Evolutionary conservation across 2,329 filamentous ascomycete species (phyloP).

Genomic region (Scedosporium apiospermum): DNA sequence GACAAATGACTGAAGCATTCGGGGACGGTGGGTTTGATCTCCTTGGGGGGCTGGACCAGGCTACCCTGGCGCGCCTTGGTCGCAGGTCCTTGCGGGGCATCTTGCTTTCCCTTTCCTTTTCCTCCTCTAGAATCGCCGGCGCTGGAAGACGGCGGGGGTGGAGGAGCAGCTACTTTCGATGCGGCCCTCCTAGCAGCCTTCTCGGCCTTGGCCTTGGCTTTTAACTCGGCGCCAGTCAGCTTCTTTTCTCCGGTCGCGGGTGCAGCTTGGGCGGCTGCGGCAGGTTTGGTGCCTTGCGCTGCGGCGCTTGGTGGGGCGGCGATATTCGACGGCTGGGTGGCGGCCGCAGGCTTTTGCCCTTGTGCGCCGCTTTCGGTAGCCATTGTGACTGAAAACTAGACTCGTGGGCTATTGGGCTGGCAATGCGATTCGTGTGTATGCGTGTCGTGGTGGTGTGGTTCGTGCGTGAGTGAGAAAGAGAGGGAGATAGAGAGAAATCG

Average conservation of each 20-base stretch:
- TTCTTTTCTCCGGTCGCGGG: slow-evolving; percentile 35
- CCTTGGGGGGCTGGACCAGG: slow-evolving; percentile 28
- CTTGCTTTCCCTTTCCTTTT: slow-evolving; percentile 38
- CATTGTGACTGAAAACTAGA: not conserved
- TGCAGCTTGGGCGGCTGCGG: not conserved
- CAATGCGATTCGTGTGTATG: not conserved
- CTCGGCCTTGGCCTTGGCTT: slow-evolving; percentile 83
- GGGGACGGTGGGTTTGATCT: slow-evolving; percentile 50
- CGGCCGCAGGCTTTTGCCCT: not conserved
- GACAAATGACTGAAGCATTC: slow-evolving; percentile 78
- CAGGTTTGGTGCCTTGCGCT: not conserved
- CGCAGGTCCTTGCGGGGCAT: slow-evolving; percentile 20
- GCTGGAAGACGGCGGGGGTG: slow-evolving; percentile 25
- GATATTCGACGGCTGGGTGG: not conserved
- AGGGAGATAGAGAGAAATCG: too few relatives aligned
- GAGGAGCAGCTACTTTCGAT: slow-evolving; percentile 47
- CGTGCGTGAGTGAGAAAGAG: not conserved
- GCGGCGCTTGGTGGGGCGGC: not conserved
- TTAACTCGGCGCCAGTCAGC: slow-evolving; percentile 68
- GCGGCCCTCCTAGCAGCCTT: slow-evolving; percentile 78
- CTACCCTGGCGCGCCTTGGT: slow-evolving; percentile 13
- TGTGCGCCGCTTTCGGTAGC: not conserved
- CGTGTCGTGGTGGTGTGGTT: not conserved
- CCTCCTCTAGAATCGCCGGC: slow-evolving; percentile 33
- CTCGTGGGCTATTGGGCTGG: not conserved